phyloP scores from a whole-genome alignment of 176 grass and related monocot genomes.

The Lolium perenne region DNA sequence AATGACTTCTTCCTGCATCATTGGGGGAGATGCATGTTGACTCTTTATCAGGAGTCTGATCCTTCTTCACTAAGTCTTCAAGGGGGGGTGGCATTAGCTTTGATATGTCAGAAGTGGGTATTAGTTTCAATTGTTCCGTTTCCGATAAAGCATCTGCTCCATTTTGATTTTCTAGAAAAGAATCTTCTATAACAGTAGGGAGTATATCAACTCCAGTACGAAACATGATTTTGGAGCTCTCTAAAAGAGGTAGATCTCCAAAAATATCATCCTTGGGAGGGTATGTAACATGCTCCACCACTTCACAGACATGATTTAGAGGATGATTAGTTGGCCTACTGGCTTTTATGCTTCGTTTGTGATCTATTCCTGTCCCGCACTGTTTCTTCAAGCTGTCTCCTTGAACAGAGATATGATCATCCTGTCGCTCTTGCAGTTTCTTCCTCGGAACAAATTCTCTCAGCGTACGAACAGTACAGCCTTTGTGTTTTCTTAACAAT shows the following conservation, averaged over 20 bases:
- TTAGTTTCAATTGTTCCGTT: conserved; percentile 37
- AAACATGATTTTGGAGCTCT: conserved; percentile 57
- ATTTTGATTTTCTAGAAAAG: conserved; percentile 49
- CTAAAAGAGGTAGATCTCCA: conserved; percentile 69
- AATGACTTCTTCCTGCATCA: conserved; percentile 21
- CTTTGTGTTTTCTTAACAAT: conserved; percentile 49
- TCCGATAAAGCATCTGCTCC: conserved; percentile 48
- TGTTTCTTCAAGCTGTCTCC: conserved; percentile 44
- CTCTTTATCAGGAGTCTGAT: conserved; percentile 16
- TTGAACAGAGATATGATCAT: conserved; percentile 33
- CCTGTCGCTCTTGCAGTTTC: conserved; percentile 39
- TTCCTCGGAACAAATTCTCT: conserved; percentile 40
- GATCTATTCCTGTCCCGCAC: conserved; percentile 4
- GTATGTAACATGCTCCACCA: conserved; percentile 40
- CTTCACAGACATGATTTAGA: conserved; percentile 37
- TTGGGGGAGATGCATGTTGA: conserved; percentile 13
- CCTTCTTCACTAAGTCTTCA: conserved; percentile 40
- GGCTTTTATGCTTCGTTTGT: conserved; percentile 30
- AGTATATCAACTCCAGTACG: conserved; percentile 55
- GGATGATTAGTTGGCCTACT: conserved; percentile 31
- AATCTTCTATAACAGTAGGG: conserved; percentile 54
- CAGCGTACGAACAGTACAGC: conserved; percentile 31
- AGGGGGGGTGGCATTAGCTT: conserved; percentile 15
- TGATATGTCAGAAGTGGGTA: conserved; percentile 39
- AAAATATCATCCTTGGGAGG: conserved; percentile 61